Evolutionary conservation across 2,329 filamentous ascomycete species (phyloP).

Genomic region (Sporothrix brasiliensis): DNA sequence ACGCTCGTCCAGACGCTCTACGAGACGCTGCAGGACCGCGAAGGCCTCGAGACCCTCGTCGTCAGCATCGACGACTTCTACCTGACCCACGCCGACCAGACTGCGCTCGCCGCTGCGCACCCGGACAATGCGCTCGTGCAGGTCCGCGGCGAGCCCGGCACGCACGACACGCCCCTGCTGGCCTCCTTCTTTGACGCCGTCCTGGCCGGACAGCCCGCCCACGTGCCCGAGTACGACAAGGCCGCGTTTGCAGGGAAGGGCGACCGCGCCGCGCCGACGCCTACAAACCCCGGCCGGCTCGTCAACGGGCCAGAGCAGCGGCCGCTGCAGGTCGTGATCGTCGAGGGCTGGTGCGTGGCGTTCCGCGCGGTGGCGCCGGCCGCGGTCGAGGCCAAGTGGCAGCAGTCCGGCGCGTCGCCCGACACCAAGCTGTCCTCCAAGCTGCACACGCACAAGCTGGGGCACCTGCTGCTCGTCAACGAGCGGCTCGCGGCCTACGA

Average conservation of each 20-base stretch:
- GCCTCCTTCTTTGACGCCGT: constrained; percentile 63
- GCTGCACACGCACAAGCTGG: constrained; percentile 52
- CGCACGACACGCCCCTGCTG: constrained; percentile 74
- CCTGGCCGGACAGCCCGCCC: constrained; percentile 55
- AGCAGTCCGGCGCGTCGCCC: constrained; percentile 45
- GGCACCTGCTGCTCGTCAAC: constrained; percentile 57
- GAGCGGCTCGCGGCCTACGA: constrained; percentile 53
- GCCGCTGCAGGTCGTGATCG: constrained; percentile 67
- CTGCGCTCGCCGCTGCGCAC: constrained; percentile 64
- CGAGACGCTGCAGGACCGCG: constrained; percentile 57
- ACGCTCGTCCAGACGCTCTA: constrained; percentile 74
- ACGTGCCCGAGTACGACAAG: constrained; percentile 81
- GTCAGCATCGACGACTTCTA: constrained; percentile 91
- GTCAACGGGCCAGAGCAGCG: constrained; percentile 57
- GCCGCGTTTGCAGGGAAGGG: constrained; percentile 74
- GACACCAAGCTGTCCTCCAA: constrained; percentile 43
- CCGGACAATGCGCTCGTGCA: constrained; percentile 75
- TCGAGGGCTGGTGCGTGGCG: constrained; percentile 91
- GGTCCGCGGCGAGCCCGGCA: constrained; percentile 79
- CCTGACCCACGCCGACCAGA: constrained; percentile 70
- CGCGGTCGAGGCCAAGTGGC: constrained; percentile 54
- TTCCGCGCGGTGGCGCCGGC: constrained; percentile 66
- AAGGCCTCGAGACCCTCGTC: constrained; percentile 67
- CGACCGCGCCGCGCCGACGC: constrained; percentile 66
- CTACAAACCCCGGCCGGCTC: constrained; percentile 59